Percentiles rank a stretch among this genome's conserved stretches.
These are phyloP conservation scores for Trichoderma virens DNA, from an alignment of 495 filamentous ascomycete genomes.

Conservation along the genomic window DNA sequence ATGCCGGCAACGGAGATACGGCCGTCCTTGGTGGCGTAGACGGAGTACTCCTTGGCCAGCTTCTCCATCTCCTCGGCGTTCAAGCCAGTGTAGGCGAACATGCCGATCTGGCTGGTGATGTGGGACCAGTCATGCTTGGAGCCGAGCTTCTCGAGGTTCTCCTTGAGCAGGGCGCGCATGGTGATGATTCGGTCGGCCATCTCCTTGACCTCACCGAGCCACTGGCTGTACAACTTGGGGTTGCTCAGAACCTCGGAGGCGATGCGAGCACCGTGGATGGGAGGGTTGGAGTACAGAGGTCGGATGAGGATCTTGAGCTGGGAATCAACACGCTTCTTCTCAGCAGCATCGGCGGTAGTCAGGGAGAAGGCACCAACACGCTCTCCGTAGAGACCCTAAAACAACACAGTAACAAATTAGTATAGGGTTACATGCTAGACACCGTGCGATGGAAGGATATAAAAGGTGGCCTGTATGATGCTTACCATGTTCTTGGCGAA, in stretches of 20 bases:
- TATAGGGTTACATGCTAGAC: too few relatives aligned
- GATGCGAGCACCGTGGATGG: conserved; percentile 90
- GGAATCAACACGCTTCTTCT: conserved; percentile 94
- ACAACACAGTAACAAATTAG: too few relatives aligned
- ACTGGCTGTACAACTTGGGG: conserved; percentile 78
- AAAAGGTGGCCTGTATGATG: not conserved
- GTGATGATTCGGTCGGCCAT: conserved; percentile 99
- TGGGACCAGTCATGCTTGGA: conserved; percentile 97
- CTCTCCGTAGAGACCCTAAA: conserved; percentile 95
- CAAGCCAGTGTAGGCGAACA: conserved; percentile 97
- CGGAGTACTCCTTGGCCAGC: conserved; percentile 93
- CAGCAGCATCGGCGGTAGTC: conserved; percentile 71
- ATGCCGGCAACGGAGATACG: conserved; percentile 97
- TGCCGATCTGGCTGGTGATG: conserved; percentile 97
- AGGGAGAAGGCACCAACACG: conserved; percentile 96
- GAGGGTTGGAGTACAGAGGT: conserved; percentile 96
- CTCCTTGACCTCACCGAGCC: conserved; percentile 92
- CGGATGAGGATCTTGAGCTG: conserved; percentile 98
- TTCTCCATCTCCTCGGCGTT: conserved; percentile 86
- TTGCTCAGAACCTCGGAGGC: conserved; percentile 90
- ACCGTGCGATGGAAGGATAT: not conserved
- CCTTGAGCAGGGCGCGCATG: conserved; percentile 89
- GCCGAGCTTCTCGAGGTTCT: conserved; percentile 87
- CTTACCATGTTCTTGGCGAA: conserved; percentile 99
- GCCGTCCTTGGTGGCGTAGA: conserved; percentile 95